Conservation (phyloP, 2,329 filamentous ascomycete genomes). For the Neurospora crassa region DNA sequence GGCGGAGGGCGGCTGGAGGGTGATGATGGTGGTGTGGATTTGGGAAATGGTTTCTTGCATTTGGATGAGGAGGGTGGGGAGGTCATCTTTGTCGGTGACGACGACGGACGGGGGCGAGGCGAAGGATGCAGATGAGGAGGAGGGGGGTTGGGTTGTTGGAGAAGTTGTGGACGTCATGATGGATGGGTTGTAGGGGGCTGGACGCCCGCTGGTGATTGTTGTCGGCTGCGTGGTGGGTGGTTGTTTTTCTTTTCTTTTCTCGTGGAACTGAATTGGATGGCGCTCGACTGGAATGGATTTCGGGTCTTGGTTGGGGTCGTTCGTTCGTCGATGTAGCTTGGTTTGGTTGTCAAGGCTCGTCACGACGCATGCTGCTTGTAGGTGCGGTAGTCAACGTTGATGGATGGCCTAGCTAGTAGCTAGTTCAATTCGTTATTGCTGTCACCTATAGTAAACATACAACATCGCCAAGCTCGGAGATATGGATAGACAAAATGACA, state of each 20-base stretch:
- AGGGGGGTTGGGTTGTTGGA: not conserved
- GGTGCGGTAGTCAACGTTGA: not conserved
- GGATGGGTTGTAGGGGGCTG: not conserved
- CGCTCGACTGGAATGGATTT: too few relatives aligned
- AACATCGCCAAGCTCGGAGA: not conserved
- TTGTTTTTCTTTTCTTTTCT: not conserved
- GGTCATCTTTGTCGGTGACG: slow-evolving; percentile 20
- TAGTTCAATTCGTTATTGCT: not conserved
- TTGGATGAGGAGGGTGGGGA: slow-evolving; percentile 30
- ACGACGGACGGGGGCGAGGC: not conserved
- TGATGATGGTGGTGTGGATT: slow-evolving; percentile 28
- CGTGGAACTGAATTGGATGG: not conserved
- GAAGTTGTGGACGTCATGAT: not conserved
- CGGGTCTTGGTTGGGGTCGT: not conserved
- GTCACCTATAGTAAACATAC: not conserved
- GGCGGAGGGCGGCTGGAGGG: slow-evolving; percentile 17
- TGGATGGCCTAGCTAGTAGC: not conserved
- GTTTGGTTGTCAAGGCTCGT: not conserved
- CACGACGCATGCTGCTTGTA: not conserved
- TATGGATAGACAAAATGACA: not conserved
- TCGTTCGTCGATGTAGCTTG: not conserved
- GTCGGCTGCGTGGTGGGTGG: not conserved
- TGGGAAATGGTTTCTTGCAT: slow-evolving; percentile 33
- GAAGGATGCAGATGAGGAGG: not conserved
- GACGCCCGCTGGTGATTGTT: not conserved